Evolutionary conservation across 345 rosid species (phyloP).

Genomic region (Acer saccharum): DNA sequence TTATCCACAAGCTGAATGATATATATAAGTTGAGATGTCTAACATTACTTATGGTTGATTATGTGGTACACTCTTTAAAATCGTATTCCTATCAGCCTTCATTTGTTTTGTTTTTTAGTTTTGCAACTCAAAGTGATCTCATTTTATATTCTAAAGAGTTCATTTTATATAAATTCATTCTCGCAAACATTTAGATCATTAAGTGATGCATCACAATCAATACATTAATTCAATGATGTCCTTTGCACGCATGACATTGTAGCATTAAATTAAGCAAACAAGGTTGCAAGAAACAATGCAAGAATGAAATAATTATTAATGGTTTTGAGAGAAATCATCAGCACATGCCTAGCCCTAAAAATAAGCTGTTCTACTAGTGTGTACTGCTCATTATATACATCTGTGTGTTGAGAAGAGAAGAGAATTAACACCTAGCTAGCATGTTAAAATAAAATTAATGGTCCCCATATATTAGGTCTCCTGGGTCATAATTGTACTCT

Average conservation of each 20-base stretch:
- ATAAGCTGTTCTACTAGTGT: constrained; percentile 22
- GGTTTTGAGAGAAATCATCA: not conserved
- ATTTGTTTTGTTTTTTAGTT: too few species aligned
- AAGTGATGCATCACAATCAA: not conserved
- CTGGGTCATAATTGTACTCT: constrained; percentile 54
- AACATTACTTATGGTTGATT: too few species aligned
- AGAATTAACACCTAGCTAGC: not conserved
- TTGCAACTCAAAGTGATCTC: too few species aligned
- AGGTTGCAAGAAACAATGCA: not conserved
- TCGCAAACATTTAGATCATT: too few species aligned
- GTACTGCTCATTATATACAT: constrained; percentile 22
- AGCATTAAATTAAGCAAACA: not conserved
- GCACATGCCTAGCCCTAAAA: constrained; percentile 27
- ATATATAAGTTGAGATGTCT: too few species aligned
- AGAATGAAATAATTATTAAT: not conserved
- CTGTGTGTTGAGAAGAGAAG: constrained; percentile 11
- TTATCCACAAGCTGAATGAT: too few species aligned
- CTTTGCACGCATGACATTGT: not conserved
- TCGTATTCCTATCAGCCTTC: too few species aligned
- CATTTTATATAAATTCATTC: too few species aligned
- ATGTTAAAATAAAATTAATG: constrained; percentile 29
- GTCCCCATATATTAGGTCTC: constrained; percentile 52
- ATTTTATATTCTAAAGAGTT: too few species aligned
- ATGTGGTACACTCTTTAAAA: too few species aligned
- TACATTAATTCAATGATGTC: not conserved